Evolutionary conservation across 176 grass and related monocot species (phyloP).

Genomic region (Hordeum vulgare): DNA sequence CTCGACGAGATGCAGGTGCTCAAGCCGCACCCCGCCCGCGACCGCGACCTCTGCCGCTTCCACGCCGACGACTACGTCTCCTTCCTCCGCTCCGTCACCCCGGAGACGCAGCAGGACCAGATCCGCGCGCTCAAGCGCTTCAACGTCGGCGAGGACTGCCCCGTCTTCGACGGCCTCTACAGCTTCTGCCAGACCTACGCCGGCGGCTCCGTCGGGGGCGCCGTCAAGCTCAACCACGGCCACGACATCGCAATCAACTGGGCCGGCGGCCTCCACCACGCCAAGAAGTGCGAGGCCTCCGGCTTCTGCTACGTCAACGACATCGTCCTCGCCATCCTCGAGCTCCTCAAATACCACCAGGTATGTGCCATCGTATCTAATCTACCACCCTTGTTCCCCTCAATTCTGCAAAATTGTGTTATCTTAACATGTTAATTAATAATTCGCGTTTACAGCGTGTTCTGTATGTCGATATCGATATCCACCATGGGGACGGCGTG

Average conservation of each 20-base stretch:
- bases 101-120: constrained; percentile 66
- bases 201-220: constrained; percentile 67
- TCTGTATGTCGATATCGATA: constrained; percentile 90
- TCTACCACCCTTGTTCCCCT: not conserved
- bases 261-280: constrained; percentile 92
- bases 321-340: constrained; percentile 90
- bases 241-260: constrained; percentile 98
- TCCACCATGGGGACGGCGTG: constrained; percentile 94
- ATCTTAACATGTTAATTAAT: not conserved
- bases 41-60: constrained; percentile 93
- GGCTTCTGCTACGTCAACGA: constrained; percentile 98
- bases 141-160: constrained; percentile 89
- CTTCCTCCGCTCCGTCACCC: constrained; percentile 74
- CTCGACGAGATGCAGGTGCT: constrained; percentile 77
- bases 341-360: constrained; percentile 77
- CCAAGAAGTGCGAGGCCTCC: constrained; percentile 83
- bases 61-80: constrained; percentile 89
- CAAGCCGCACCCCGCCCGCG: constrained; percentile 57
- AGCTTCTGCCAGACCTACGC: constrained; percentile 86
- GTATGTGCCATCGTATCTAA: constrained; percentile 15
- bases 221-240: constrained; percentile 81
- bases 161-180: constrained; percentile 79
- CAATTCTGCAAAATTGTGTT: not conserved
- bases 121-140: constrained; percentile 59
- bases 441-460: constrained; percentile 50